Base-by-base conservation (phyloP, 2,329 filamentous ascomycete species). In the Trichoderma harzianum region DNA sequence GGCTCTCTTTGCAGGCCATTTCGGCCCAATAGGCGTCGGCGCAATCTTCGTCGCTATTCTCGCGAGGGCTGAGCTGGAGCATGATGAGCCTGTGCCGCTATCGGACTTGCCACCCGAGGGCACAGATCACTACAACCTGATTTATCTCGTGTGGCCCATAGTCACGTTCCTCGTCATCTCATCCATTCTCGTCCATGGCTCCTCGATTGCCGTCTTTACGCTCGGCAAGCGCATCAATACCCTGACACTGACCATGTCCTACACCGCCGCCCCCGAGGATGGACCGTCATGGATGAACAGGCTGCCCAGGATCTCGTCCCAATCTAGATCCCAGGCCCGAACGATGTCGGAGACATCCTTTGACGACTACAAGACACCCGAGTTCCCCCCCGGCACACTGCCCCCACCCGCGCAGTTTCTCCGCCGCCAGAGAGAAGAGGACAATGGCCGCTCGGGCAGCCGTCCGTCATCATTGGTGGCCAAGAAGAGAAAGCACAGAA, bases 181-280 rank as follows among this genome's bases (percentile, higher is more conserved):
- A 4, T 99, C 96, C 14, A 99, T 99, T 77, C 83, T 98, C 47
- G 93, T 99, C 1, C 96, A 99, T 78, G 96, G 96, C 26, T 98
- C 96, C n/a, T 98, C 96, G 0, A 92, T 99, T 76, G 96, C 96
- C 6, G 96, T 99, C 10, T 99, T 99, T 78, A 98, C 96, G 0
- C 89, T 99, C 1, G 96, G 96, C 77, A 99, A 98, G 82, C 95
- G 93, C 73, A 99, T 99, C 88, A 98, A 98, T 83, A 98, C 96
- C 0, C 84, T 99, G 75, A 95, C 93, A 1, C 86, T 99, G 73
- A 98, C 96, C 70, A 93, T 99, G 89, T 98, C 96, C 0, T 99
- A 98, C 83, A 99, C 96, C 0, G 90, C 92, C 73, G 94, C 91
- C 21, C 93, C 92, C 65, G 95, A 97, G 70, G 93, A 97, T 43